Evolutionary conservation across 345 rosid genomes (phyloP), one percentile per base, ranked within the genome.

Genomic region (Populus simonii): DNA sequence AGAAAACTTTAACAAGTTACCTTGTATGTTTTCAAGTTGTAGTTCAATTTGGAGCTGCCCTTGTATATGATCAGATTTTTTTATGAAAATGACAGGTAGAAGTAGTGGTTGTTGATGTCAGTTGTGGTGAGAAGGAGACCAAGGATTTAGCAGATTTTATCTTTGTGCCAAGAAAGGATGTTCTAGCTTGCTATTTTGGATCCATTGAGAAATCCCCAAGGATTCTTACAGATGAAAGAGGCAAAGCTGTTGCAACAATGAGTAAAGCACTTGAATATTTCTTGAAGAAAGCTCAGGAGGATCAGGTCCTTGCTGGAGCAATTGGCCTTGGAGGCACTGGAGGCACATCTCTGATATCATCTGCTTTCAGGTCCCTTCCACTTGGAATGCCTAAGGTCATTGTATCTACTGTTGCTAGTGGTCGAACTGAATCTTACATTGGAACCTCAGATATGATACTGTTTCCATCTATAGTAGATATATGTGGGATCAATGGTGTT

Each of bases 381-480:
- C 59, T 93, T 68, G 94, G 97, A 36, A 68, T 89, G 38, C 97
- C 98, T 3, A 94, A 94, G 87, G 75, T 92, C 65, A 90, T 94
- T 73, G 93, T 93, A 29, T 92, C 98, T 1, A 93, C 97, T 66
- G 98, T 94, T 53, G 93, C 97, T 8, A 91, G 98, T 41, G 97
- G 97, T 69, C 90, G 80, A 20, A 94, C 93, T 13, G 88, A 88
- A 29, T 90, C 92, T 76, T 93, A 91, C 71, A 76, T 93, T 65
- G 97, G 93, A 22, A 89, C 97, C 1, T 87, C 97, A 0, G 98
- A 94, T 82, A 70, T 94, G 83, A 87, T 94, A 36, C 81, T 94
- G 78, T 75, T 92, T 73, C 97, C 97, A 35, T 92, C 96, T 2
- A 85, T 94, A 11, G 97, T 94, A 73, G 98, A 94, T 86, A 90